Base-by-base conservation (phyloP, 2,329 filamentous ascomycete species). In the Sarocladium strictum region DNA sequence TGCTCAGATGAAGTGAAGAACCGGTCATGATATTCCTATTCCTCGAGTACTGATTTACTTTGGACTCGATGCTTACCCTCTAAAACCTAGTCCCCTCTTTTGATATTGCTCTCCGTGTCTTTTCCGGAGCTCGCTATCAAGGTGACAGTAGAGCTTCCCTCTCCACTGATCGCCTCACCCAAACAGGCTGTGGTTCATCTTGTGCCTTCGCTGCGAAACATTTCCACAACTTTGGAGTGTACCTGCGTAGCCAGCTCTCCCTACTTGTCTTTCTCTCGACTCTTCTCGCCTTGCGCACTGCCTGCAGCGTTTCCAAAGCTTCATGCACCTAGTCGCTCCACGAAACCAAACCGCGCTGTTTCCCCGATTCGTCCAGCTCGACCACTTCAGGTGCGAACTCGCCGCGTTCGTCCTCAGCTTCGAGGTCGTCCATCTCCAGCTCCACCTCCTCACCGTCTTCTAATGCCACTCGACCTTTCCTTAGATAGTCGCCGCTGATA, bases 371-470 rank as follows among this genome's bases (percentile, higher is more conserved):
- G 54, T 81, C 78, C 33, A 81, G 57, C 55, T 79, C 72, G 4
- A 83, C 78, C 33, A 83, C 65, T 17, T 78, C 72, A 1, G 79
- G 77, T 14, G 75, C 74, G 59, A 76, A 80, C 56, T 81, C 79
- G 15, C 78, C 78, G 57, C 69, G 70, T 64, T 78, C 75, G 54
- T 81, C 79, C 58, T 81, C 80, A 1, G 72, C 76, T 57, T 79
- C 75, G 37, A 81, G 70, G 45, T 81, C 78, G 2, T 69, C 67
- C 53, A 78, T 64, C 61, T 77, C 74, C 2, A 74, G 63, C 53
- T 76, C 71, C 0, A 79, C 70, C 57, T 76, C 62, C 64, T 81
- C 73, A 24, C 78, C 76, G 59, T 81, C 78, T 57, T 81, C 78
- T 50, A 80, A 69, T 68, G 75, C 78, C 24, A 77, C 64, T 53